A percentile compares a stretch with the other conserved stretches of the same genome.
These are phyloP conservation scores for Amoebophrya sp. DNA, from an alignment of 169 alveolate species.

Conservation along the genomic window DNA sequence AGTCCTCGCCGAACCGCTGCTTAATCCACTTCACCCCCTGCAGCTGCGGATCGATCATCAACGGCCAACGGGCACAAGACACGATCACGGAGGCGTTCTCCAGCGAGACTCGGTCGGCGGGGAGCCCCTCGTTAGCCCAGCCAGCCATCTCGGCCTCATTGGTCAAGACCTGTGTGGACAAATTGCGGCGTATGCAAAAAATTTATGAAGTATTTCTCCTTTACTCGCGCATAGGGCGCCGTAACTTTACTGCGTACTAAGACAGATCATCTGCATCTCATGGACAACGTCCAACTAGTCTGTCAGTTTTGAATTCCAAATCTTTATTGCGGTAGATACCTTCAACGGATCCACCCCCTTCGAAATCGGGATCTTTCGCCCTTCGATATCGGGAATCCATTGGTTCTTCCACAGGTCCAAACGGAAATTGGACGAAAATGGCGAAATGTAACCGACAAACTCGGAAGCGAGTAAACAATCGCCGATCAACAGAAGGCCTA, in stretches of 20 bases:
- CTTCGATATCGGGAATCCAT: slow-evolving; percentile 80
- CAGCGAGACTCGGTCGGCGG: slow-evolving; percentile 66
- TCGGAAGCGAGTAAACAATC: slow-evolving; percentile 88
- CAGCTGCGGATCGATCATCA: slow-evolving; percentile 91
- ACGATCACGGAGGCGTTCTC: slow-evolving; percentile 89
- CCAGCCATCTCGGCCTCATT: slow-evolving; percentile 85
- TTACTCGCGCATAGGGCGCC: too few relatives aligned
- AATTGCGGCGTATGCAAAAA: too few relatives aligned
- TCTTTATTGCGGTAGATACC: too few relatives aligned
- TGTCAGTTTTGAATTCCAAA: too few relatives aligned
- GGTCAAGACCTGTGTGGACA: too few relatives aligned
- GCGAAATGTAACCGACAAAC: slow-evolving; percentile 91
- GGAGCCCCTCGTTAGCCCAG: slow-evolving; percentile 82
- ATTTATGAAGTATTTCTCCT: too few relatives aligned
- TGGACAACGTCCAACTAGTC: too few relatives aligned
- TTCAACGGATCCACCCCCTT: slow-evolving; percentile 79
- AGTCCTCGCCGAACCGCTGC: slow-evolving; percentile 72
- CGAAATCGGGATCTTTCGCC: slow-evolving; percentile 74
- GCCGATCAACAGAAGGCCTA: slow-evolving; percentile 81
- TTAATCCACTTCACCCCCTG: slow-evolving; percentile 93
- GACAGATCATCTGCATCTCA: too few relatives aligned
- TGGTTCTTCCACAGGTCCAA: slow-evolving; percentile 73
- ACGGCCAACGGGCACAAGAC: slow-evolving; percentile 91
- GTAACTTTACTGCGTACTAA: too few relatives aligned
- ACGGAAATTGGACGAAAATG: slow-evolving; percentile 83